A percentile compares a stretch with the other conserved stretches of the same genome.
Conservation (phyloP, 345 rosid genomes). For the Arabis alpina region DNA sequence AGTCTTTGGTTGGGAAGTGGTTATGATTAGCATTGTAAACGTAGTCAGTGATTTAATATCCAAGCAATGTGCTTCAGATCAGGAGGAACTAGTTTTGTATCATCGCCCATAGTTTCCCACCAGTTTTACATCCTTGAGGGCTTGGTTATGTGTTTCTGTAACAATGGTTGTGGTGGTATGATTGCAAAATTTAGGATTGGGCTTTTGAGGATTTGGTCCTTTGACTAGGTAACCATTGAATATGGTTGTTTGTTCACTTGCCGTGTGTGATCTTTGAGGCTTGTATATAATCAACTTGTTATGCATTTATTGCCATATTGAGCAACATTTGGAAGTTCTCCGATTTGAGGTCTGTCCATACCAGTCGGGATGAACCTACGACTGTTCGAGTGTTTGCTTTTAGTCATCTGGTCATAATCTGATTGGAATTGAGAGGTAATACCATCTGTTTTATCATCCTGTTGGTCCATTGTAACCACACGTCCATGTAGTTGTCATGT, state of each 20-base stretch:
- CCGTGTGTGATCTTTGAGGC: neutral
- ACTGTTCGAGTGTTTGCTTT: too few relatives aligned
- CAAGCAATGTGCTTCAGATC: neutral
- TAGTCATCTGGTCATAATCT: too few relatives aligned
- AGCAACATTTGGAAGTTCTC: neutral
- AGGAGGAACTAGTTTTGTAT: neutral
- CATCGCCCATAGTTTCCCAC: neutral
- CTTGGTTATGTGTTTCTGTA: neutral
- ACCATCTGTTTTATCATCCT: too few relatives aligned
- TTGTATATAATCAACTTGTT: neutral
- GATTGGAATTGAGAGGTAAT: too few relatives aligned
- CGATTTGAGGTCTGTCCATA: neutral
- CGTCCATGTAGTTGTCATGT: too few relatives aligned
- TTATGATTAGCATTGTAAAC: neutral
- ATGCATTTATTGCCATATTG: neutral
- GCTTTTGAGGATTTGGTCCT: neutral
- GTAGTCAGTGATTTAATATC: neutral
- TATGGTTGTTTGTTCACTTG: neutral
- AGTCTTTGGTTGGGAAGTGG: neutral
- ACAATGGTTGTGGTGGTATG: neutral
- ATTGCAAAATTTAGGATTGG: neutral
- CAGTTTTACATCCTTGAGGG: neutral
- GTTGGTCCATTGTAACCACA: too few relatives aligned
- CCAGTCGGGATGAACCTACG: too few relatives aligned
- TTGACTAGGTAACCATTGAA: neutral